A percentile compares a stretch with the other conserved stretches of the same genome.
These are phyloP conservation scores for Cutaneotrichosporon arboriforme DNA, from an alignment of 1,284 basidiomycete genomes.

Conservation along the genomic window DNA sequence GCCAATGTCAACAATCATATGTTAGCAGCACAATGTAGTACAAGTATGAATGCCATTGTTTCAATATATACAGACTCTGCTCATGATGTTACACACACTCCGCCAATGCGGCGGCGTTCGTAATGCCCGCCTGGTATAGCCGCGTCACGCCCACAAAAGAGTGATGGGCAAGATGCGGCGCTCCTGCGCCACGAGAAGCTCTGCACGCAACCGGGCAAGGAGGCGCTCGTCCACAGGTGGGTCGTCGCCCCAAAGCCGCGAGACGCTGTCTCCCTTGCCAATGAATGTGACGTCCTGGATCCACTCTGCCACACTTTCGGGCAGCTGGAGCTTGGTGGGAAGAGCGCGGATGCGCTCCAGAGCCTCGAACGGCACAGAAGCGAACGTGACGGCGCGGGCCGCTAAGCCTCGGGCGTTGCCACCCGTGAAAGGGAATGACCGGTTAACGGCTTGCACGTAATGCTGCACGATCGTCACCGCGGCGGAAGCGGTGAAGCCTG, in stretches of 20 bases:
- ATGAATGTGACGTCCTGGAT: slow-evolving; percentile 1
- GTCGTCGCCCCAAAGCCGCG: slow-evolving; percentile 1
- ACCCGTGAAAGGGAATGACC: background rate
- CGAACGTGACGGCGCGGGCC: background rate
- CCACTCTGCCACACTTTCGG: background rate
- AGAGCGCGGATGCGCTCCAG: background rate
- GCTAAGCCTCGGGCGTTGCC: too few relatives aligned
- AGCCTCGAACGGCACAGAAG: background rate
- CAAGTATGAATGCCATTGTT: too few relatives aligned
- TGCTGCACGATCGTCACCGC: background rate
- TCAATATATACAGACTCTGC: too few relatives aligned
- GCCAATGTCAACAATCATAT: too few relatives aligned
- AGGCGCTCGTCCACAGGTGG: slow-evolving; percentile 1
- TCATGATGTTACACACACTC: too few relatives aligned
- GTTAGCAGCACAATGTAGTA: too few relatives aligned
- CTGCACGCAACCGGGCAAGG: slow-evolving; percentile 1
- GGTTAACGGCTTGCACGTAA: background rate
- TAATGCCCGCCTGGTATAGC: too few relatives aligned
- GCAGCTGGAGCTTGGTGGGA: background rate
- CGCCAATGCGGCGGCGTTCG: too few relatives aligned
- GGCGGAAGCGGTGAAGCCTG: background rate
- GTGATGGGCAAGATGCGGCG: background rate
- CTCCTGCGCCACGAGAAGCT: slow-evolving; percentile 1
- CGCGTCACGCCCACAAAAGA: background rate
- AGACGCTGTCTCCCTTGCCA: background rate